Conservation (phyloP, 768 basidiomycete genomes). For the Tylopilus subfusipes region DNA sequence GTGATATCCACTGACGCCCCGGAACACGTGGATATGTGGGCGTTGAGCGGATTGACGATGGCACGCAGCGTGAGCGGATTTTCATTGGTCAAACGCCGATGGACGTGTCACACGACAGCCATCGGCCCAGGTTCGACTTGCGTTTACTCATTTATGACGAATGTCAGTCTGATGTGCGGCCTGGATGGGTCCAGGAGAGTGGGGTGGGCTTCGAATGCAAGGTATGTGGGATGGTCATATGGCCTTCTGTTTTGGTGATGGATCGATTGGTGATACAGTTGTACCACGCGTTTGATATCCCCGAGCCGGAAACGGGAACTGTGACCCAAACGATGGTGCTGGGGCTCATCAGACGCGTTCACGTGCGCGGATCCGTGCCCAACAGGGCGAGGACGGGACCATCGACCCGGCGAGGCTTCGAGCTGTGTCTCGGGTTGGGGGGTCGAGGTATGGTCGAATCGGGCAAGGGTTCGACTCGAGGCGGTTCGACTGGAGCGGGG, state of each 20-base stretch:
- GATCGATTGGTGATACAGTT: constrained; percentile 36
- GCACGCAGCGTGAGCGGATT: constrained; percentile 48
- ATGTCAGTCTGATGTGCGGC: constrained; percentile 44
- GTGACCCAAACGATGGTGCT: constrained; percentile 46
- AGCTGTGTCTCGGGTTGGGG: constrained; percentile 51
- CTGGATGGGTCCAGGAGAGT: constrained; percentile 54
- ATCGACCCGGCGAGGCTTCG: constrained; percentile 49
- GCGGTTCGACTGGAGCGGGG: constrained; percentile 36
- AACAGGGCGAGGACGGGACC: constrained; percentile 35
- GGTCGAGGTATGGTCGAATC: constrained; percentile 44
- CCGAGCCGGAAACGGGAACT: constrained; percentile 33
- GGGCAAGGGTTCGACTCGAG: constrained; percentile 47
- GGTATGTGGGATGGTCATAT: constrained; percentile 35
- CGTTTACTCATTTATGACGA: constrained; percentile 13
- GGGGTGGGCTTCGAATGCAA: constrained; percentile 60
- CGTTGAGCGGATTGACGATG: constrained; percentile 54
- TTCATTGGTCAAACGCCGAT: no score
- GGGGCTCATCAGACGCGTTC: constrained; percentile 52
- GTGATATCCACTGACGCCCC: constrained; percentile 54
- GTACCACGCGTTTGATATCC: constrained; percentile 49
- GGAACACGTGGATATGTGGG: constrained; percentile 53
- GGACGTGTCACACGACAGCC: constrained; percentile 10
- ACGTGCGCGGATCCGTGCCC: constrained; percentile 50
- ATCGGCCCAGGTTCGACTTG: background rate
- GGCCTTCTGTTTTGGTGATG: constrained; percentile 17